Conservation (phyloP, 352 stramenopile species). For the Globisporangium uncinulatum region DNA sequence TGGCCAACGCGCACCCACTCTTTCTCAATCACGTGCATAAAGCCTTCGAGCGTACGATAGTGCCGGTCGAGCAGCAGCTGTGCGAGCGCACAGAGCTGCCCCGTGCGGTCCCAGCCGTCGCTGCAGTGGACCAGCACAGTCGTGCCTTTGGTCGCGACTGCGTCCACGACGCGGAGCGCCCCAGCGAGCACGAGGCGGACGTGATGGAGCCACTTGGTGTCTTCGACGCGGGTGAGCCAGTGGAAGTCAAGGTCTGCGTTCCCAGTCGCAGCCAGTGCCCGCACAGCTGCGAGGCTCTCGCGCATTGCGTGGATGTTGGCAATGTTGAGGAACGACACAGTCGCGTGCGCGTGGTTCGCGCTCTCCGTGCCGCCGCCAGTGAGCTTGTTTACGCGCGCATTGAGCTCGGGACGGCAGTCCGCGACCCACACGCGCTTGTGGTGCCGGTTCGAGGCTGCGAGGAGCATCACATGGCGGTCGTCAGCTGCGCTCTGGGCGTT, state of each 20-base stretch:
- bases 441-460: slow-evolving; percentile 39
- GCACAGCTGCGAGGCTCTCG: slow-evolving; percentile 73
- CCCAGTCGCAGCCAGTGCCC: slow-evolving; percentile 30
- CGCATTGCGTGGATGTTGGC: slow-evolving; percentile 93
- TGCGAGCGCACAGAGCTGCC: slow-evolving; percentile 75
- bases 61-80: slow-evolving; percentile 87
- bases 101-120: slow-evolving; percentile 91
- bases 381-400: slow-evolving; percentile 86
- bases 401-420: slow-evolving; percentile 87
- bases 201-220: slow-evolving; percentile 79
- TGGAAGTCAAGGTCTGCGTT: slow-evolving; percentile 54
- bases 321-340: slow-evolving; percentile 87
- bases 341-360: slow-evolving; percentile 59
- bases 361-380: slow-evolving; percentile 89
- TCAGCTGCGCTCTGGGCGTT: slow-evolving; percentile 67
- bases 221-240: slow-evolving; percentile 61
- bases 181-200: slow-evolving; percentile 67
- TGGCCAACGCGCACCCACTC: slow-evolving; percentile 85
- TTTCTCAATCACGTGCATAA: slow-evolving; percentile 78
- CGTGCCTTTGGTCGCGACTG: slow-evolving; percentile 58
- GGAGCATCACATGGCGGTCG: slow-evolving; percentile 65
- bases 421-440: slow-evolving; percentile 78
- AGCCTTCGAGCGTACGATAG: slow-evolving; percentile 82
- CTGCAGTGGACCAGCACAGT: slow-evolving; percentile 89
- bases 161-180: slow-evolving; percentile 54